Base-by-base conservation (phyloP, 768 basidiomycete species). In the Auriculariales sp. region DNA sequence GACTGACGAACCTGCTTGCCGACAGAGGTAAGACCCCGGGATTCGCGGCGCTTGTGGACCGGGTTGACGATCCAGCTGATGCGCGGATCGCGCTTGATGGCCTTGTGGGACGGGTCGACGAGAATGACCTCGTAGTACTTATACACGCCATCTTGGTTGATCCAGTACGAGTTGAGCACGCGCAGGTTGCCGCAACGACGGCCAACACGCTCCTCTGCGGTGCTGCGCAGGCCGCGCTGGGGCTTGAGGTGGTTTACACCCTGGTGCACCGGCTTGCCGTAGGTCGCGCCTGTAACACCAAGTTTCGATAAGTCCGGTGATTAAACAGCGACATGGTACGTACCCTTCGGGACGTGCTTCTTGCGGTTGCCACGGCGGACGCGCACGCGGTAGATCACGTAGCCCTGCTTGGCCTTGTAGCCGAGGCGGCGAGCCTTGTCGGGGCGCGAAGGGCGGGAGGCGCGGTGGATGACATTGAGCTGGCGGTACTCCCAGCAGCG, bases 321-420 rank as follows among this genome's bases (percentile, higher is more conserved):
- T 30, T 25, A n/a, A 36, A 45, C 17, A 30, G 35, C 14, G 7
- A 1, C 0, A 15, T n/a, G 22, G 11, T 28, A 63, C 71, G 48
- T 50, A 91, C 94, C 95, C 77, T 99, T 99, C 61, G 86, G 86
- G 53, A 86, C 94, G 55, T 85, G 92, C 78, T 92, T 95, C 76
- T 99, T 99, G 72, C 95, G 82, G 79, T 97, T 97, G 65, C 95
- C 95, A 55, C 93, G 80, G 61, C 95, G 82, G 56, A 99, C 94
- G 57, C 95, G 88, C 60, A 99, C 73, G 61, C 95, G 89, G 74
- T 99, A 99, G 71, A 99, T 69, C 56, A 98, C 84, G 65, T 91
- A 99, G 60, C 95, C 95, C 71, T 99, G 95, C 79, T 99, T 99
- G 66, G 95, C 92, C 75, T 97, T 99, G 82, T 98, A 99, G 46